phyloP scores from a whole-genome alignment of 2,329 filamentous ascomycete genomes.

The Blumeria hordei region DNA sequence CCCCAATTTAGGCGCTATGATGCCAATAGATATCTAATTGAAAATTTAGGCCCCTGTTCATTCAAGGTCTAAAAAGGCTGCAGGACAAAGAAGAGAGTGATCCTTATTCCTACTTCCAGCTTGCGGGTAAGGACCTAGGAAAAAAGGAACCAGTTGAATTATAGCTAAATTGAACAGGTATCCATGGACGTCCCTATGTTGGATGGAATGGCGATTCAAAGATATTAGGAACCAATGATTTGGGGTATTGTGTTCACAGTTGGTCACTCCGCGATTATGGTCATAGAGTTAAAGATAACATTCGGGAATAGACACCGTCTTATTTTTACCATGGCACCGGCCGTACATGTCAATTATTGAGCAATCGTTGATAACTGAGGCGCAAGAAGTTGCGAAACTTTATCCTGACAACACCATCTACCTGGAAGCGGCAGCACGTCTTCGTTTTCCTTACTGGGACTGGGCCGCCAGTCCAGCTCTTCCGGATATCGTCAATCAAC shows the following conservation, averaged over 20 bases:
- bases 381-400: slow-evolving; percentile 20
- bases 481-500: slow-evolving; percentile 16
- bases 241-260: slow-evolving; percentile 14
- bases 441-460: slow-evolving; percentile 25
- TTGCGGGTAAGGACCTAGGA: slow-evolving; percentile 6
- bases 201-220: slow-evolving; percentile 9
- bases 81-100: slow-evolving; percentile 5
- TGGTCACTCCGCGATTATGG: neutral
- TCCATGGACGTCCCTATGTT: slow-evolving; percentile 9
- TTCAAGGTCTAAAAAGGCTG: slow-evolving; percentile 7
- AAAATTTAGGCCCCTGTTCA: slow-evolving; percentile 9
- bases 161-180: slow-evolving; percentile 3
- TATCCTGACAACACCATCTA: slow-evolving; percentile 5
- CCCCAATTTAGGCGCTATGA: neutral
- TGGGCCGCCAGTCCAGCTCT: slow-evolving; percentile 21
- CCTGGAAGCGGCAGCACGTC: slow-evolving; percentile 16
- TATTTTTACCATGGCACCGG: slow-evolving; percentile 25
- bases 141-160: no score
- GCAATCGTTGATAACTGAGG: slow-evolving; percentile 26
- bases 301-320: slow-evolving; percentile 6
- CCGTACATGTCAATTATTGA: slow-evolving; percentile 29
- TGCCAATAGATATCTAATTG: neutral
- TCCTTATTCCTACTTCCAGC: slow-evolving; percentile 8
- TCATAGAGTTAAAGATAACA: neutral
- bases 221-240: slow-evolving; percentile 3